Evolutionary conservation across 1,284 basidiomycete genomes (phyloP), one percentile per base, ranked within the genome.

Genomic region (Microstroma glucosiphilum): DNA sequence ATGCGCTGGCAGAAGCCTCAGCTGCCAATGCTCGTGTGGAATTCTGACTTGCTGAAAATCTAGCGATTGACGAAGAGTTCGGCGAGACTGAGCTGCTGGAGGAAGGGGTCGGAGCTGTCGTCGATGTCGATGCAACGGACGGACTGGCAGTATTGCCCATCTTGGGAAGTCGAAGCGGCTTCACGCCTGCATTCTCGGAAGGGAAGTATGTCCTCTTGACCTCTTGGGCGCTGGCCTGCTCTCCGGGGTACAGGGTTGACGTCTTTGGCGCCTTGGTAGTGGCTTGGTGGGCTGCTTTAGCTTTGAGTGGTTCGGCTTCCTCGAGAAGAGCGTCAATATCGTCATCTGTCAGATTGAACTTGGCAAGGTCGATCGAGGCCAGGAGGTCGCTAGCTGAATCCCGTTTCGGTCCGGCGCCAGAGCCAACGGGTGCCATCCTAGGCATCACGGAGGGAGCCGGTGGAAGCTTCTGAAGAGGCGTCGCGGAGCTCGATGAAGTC

Each of bases 321-420:
- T 65, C 60, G 23, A 69, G 60, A 25, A 73, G 48, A 1, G 67
- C 63, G 42, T 71, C 69, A 25, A 73, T 68, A 11, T 77, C 73
- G 11, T 63, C 67, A 23, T 74, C 74, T 19, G 19, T 63, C 17
- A 77, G 26, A 3, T 72, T 68, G 3, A 66, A 64, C 13, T 72
- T 71, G 19, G 66, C 63, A n/a, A 75, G 66, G 19, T 70, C 66
- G 40, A 79, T 67, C 19, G 67, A 59, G 12, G 57, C 60, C 46
- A 79, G 64, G 58, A 78, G 69, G 6, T 74, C 65, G 51, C 78
- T 76, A 6, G 26, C 26, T 25, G 71, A 71, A 48, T 69, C 67
- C 15, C 63, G 65, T 40, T 73, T 63, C 37, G 61, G 59, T 41
- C 71, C 64, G 37, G 63, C 62, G 19, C 73, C 69, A 17, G 65